These are phyloP conservation scores for Durusdinium trenchii DNA, from an alignment of 73 alveolate species.

Conservation along the genomic window DNA sequence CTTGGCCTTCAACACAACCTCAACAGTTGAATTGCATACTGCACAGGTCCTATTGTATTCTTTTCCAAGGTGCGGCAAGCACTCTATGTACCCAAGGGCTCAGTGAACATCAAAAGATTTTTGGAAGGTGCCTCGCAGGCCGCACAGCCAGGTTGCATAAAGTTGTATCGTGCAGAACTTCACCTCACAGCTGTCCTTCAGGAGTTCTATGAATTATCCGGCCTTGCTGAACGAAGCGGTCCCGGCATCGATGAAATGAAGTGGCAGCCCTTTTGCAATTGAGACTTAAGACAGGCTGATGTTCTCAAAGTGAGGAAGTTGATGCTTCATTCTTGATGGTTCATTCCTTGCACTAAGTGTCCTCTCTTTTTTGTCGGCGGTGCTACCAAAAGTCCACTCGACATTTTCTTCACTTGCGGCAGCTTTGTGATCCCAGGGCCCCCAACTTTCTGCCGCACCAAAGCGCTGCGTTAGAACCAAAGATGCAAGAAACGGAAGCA, in stretches of 20 bases:
- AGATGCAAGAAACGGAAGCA: no score
- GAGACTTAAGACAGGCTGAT: neutral
- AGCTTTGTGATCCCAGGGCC: no score
- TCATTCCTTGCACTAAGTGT: no score
- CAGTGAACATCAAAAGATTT: slow-evolving; percentile 23
- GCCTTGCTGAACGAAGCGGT: slow-evolving; percentile 65
- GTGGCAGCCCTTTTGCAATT: slow-evolving; percentile 13
- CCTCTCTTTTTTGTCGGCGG: no score
- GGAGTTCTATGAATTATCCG: slow-evolving; percentile 55
- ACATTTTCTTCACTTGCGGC: no score
- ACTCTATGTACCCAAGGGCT: neutral
- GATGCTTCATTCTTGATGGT: no score
- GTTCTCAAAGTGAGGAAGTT: no score
- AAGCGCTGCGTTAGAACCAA: no score
- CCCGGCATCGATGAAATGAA: slow-evolving; percentile 89
- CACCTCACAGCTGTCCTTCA: neutral
- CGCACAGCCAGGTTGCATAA: neutral
- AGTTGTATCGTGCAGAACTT: neutral
- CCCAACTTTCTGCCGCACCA: no score
- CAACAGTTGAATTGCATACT: neutral
- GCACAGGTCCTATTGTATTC: neutral
- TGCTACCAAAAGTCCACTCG: no score
- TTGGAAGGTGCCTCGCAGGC: slow-evolving; percentile 68
- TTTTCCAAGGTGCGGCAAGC: slow-evolving; percentile 51
- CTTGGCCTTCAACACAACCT: neutral